Evolutionary conservation across 257 asterid species (phyloP).

Genomic region (Catharanthus roseus): DNA sequence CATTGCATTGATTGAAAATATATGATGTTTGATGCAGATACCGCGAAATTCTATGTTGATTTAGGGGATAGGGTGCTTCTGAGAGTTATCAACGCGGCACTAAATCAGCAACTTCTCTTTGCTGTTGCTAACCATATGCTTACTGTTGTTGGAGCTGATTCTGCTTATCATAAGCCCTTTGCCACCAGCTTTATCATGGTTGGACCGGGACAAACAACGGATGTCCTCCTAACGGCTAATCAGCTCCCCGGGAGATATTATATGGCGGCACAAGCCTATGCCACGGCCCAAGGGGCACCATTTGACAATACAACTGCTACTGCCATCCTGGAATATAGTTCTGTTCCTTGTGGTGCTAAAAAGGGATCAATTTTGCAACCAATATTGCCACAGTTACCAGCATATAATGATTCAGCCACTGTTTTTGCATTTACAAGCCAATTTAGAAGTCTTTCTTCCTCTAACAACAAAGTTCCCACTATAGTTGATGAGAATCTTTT

Average conservation of each 20-base stretch:
- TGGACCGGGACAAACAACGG: constrained; percentile 69
- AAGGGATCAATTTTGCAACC: constrained; percentile 21
- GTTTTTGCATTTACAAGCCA: constrained; percentile 36
- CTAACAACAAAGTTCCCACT: constrained; percentile 30
- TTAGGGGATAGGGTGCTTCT: constrained; percentile 45
- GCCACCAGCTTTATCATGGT: constrained; percentile 47
- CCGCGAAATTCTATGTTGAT: constrained; percentile 38
- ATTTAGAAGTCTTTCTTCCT: constrained; percentile 32
- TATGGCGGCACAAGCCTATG: constrained; percentile 53
- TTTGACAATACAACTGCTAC: constrained; percentile 67
- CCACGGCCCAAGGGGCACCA: constrained; percentile 33
- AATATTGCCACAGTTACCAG: constrained; percentile 43
- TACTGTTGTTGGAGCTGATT: constrained; percentile 57
- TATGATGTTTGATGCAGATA: constrained; percentile 27
- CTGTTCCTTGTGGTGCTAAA: constrained; percentile 4
- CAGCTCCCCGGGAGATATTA: constrained; percentile 45
- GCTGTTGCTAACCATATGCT: constrained; percentile 54
- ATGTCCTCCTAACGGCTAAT: constrained; percentile 52
- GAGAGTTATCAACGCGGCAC: constrained; percentile 65
- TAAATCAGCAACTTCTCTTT: constrained; percentile 62
- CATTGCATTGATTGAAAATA: not conserved
- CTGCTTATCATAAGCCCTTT: constrained; percentile 50
- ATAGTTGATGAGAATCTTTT: constrained; percentile 37
- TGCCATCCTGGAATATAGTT: constrained; percentile 50
- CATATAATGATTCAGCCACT: constrained; percentile 47